phyloP scores from a whole-genome alignment of 1,284 basidiomycete species.

The Mycena citricolor region DNA sequence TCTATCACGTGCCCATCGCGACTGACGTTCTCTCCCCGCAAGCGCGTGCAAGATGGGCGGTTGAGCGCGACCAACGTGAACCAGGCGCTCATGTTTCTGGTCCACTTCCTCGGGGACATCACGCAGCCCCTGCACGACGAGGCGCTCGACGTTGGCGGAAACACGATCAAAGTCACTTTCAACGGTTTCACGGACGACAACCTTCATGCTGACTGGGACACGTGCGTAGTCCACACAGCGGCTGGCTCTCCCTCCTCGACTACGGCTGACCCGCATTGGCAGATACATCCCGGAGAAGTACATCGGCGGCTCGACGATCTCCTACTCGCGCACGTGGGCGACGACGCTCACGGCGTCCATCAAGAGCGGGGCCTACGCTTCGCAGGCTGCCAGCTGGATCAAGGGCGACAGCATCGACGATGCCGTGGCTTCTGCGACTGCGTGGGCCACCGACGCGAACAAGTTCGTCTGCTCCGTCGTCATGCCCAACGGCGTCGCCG shows the following conservation, averaged over 20 bases:
- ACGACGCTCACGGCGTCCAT: constrained; percentile 43
- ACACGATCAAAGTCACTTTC: constrained; percentile 41
- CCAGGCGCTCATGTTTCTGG: constrained; percentile 13
- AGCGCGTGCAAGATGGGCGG: constrained; percentile 11
- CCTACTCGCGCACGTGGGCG: constrained; percentile 45
- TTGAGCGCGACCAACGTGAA: constrained; percentile 6
- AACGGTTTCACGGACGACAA: constrained; percentile 41
- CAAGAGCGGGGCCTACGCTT: constrained; percentile 39
- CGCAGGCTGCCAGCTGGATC: constrained; percentile 43
- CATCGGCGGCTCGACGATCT: constrained; percentile 18
- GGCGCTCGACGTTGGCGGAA: constrained; percentile 42
- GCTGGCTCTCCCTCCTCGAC: too few species aligned
- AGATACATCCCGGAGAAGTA: constrained; percentile 18
- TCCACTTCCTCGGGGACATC: constrained; percentile 52
- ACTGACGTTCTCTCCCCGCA: too few species aligned
- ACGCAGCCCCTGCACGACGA: constrained; percentile 53
- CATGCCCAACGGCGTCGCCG: constrained; percentile 40
- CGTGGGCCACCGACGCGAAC: constrained; percentile 54
- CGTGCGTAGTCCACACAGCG: too few species aligned
- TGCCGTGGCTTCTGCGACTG: constrained; percentile 30
- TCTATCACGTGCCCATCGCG: too few species aligned
- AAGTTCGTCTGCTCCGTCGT: constrained; percentile 52
- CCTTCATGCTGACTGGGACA: constrained; percentile 44
- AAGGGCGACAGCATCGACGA: constrained; percentile 43
- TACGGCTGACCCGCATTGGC: too few species aligned